Conservation (phyloP, 371 early-diverging fungal species). For the Lichtheimia corymbifera region DNA sequence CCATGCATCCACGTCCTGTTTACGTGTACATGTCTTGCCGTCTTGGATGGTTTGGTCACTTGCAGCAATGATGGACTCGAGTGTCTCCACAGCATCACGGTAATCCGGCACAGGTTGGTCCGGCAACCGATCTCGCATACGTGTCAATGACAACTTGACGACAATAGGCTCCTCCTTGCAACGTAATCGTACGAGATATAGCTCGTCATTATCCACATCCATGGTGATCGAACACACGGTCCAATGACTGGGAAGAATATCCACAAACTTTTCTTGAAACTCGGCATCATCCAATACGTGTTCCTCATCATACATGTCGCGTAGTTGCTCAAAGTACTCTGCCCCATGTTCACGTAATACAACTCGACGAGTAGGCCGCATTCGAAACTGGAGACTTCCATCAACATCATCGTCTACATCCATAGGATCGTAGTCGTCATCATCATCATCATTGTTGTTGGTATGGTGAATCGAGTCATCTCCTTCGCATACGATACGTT, state of each 20-base stretch:
- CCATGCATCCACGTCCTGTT: constrained; percentile 73
- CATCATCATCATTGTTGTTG: constrained; percentile 3
- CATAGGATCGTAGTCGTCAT: constrained; percentile 21
- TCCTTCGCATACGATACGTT: not conserved
- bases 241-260: constrained; percentile 65
- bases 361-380: constrained; percentile 9
- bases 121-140: constrained; percentile 52
- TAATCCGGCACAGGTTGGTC: constrained; percentile 38
- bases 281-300: constrained; percentile 27
- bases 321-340: constrained; percentile 31
- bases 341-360: constrained; percentile 9
- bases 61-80: constrained; percentile 57
- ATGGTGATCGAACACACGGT: constrained; percentile 75
- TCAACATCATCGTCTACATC: constrained; percentile 7
- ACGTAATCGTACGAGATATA: constrained; percentile 68
- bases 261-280: constrained; percentile 52
- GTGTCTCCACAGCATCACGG: constrained; percentile 37
- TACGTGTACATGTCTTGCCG: constrained; percentile 38
- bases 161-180: constrained; percentile 54
- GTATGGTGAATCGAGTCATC: not conserved
- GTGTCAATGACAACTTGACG: constrained; percentile 72
- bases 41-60: constrained; percentile 57
- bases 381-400: not conserved
- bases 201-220: constrained; percentile 59
- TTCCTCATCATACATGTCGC: constrained; percentile 40